These are phyloP conservation scores for Pleurotus ostreatus DNA, from an alignment of 768 basidiomycete species.

Conservation along the genomic window DNA sequence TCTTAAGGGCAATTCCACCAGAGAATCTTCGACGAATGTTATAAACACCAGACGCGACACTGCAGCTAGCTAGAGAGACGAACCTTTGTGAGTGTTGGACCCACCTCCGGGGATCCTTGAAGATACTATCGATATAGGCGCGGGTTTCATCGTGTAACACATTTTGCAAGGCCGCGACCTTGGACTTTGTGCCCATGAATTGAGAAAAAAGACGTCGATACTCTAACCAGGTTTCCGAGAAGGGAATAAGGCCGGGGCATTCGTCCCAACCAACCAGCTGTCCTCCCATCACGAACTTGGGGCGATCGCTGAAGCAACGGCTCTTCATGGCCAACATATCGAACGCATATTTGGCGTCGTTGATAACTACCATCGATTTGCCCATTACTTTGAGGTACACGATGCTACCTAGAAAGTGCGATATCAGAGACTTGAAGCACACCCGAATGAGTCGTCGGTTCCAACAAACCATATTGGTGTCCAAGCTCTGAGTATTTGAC, in stretches of 20 bases:
- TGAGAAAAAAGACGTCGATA: constrained; percentile 17
- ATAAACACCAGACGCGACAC: constrained; percentile 8
- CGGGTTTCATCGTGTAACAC: constrained; percentile 13
- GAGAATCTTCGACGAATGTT: constrained; percentile 4
- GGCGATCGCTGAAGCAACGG: neutral
- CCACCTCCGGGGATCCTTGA: neutral
- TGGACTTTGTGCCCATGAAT: constrained; percentile 17
- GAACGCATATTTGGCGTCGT: neutral
- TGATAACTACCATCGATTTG: neutral
- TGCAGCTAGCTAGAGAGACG: neutral
- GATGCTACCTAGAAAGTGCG: neutral
- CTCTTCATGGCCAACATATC: neutral
- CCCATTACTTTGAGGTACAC: neutral
- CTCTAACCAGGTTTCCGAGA: constrained; percentile 12
- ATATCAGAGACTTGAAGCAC: neutral
- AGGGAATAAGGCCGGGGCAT: constrained; percentile 13
- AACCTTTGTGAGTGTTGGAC: neutral
- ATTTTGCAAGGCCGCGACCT: constrained; percentile 11
- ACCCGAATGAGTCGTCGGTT: neutral
- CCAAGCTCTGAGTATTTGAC: neutral
- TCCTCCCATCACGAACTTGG: neutral
- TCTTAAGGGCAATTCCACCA: constrained; percentile 20
- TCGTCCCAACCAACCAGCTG: constrained; percentile 18
- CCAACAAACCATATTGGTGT: neutral
- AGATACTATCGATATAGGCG: neutral